A percentile compares a stretch with the other conserved stretches of the same genome.
Conservation (phyloP, 257 asterid genomes). For the Scutellaria barbata region DNA sequence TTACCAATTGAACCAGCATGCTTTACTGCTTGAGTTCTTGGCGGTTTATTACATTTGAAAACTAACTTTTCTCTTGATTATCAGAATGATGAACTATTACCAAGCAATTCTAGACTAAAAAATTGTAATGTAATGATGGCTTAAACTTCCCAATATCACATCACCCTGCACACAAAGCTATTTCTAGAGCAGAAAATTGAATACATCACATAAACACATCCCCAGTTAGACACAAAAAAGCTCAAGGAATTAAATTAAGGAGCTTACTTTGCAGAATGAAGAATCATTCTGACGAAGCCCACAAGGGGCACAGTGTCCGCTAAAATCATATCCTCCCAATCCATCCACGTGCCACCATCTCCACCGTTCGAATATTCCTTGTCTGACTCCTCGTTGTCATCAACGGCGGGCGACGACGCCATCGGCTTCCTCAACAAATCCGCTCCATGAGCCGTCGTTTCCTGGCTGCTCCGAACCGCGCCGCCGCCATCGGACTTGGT, state of each 20-base stretch:
- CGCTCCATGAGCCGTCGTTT: constrained; percentile 43
- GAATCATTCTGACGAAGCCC: constrained; percentile 82
- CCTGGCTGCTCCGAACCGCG: constrained; percentile 40
- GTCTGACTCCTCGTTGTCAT: constrained; percentile 43
- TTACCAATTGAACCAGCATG: background rate
- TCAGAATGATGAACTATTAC: background rate
- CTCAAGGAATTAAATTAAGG: constrained; percentile 7
- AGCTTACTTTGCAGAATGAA: constrained; percentile 84
- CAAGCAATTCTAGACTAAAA: background rate
- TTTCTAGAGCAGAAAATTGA: background rate
- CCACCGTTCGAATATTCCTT: constrained; percentile 44
- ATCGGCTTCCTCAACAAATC: constrained; percentile 72
- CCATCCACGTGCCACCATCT: constrained; percentile 67
- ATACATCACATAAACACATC: background rate
- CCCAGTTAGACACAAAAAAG: background rate
- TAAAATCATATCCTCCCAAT: constrained; percentile 96
- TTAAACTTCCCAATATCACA: background rate
- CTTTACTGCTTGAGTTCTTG: background rate
- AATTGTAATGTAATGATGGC: no score
- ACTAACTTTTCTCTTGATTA: background rate
- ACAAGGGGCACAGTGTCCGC: constrained; percentile 95
- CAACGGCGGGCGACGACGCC: constrained; percentile 41
- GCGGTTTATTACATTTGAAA: background rate
- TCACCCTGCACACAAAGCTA: background rate
- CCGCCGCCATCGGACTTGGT: constrained; percentile 48